phyloP scores from a whole-genome alignment of 208 protist species.

The Trypanosoma grayi region DNA sequence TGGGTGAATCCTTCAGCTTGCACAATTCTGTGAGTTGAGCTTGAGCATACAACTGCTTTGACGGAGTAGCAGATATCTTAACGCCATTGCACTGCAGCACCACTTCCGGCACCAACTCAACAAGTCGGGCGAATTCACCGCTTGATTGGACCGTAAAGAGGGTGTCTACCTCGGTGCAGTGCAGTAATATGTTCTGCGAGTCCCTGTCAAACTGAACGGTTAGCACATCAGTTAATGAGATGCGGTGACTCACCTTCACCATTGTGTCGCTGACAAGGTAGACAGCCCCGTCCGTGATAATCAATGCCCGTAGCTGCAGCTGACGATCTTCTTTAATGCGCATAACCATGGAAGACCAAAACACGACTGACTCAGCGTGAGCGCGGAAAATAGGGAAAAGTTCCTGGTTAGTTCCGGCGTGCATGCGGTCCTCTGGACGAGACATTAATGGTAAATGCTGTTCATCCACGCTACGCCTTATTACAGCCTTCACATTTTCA shows the following conservation, averaged over 20 bases:
- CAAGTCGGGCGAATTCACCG: constrained; percentile 44
- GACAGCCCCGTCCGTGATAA: constrained; percentile 53
- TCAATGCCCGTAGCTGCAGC: constrained; percentile 32
- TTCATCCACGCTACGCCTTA: constrained; percentile 46
- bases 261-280: constrained; percentile 42
- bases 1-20: constrained; percentile 6
- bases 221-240: constrained; percentile 32
- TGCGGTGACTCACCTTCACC: constrained; percentile 35
- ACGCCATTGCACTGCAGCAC: constrained; percentile 30
- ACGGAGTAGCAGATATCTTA: constrained; percentile 24
- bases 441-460: constrained; percentile 33
- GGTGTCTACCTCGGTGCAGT: constrained; percentile 36
- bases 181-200: constrained; percentile 45
- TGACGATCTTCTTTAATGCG: constrained; percentile 31
- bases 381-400: constrained; percentile 38
- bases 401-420: constrained; percentile 24
- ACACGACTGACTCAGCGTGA: constrained; percentile 44
- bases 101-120: constrained; percentile 24
- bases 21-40: constrained; percentile 26
- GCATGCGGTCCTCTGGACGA: constrained; percentile 26
- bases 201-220: constrained; percentile 45
- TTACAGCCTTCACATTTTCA: constrained; percentile 29
- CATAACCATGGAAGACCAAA: constrained; percentile 53
- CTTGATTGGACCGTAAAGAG: constrained; percentile 52
- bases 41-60: constrained; percentile 57